A percentile compares a stretch with the other conserved stretches of the same genome.
Conservation (phyloP, 208 protist species). For the Acanthamoeba sp. region DNA sequence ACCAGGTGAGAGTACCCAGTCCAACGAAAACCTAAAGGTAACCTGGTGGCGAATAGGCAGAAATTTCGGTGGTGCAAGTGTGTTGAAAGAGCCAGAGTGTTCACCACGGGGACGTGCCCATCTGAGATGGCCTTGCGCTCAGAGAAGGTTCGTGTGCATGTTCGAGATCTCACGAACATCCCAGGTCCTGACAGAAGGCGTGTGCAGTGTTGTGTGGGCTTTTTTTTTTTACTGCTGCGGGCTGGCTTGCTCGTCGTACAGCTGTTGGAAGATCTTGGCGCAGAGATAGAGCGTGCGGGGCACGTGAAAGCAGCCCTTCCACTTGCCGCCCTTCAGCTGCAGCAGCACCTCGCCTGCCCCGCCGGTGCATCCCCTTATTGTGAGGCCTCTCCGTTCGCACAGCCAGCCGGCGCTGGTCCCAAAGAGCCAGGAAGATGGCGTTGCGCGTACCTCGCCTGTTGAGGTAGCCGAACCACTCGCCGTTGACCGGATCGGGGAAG, state of each 20-base stretch:
- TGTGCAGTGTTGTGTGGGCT: too few species aligned
- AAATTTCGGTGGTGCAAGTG: not conserved
- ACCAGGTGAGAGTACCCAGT: not conserved
- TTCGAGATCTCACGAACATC: too few species aligned
- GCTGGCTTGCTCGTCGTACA: not conserved
- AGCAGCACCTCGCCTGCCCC: slow-evolving; percentile 17
- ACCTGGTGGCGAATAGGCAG: not conserved
- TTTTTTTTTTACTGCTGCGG: too few species aligned
- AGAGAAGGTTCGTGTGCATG: too few species aligned
- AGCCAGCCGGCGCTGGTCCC: too few species aligned
- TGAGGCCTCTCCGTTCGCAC: too few species aligned
- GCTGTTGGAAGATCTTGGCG: slow-evolving; percentile 55
- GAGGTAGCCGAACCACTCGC: slow-evolving; percentile 75
- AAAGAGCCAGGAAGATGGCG: too few species aligned
- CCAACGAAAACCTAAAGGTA: not conserved
- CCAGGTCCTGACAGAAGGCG: too few species aligned
- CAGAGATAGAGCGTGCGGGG: slow-evolving; percentile 24
- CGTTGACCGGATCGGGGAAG: not conserved
- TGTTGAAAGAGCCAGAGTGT: not conserved
- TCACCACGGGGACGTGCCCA: not conserved
- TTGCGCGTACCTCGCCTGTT: slow-evolving; percentile 39
- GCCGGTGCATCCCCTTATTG: too few species aligned
- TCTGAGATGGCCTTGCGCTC: not conserved
- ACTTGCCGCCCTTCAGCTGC: slow-evolving; percentile 67
- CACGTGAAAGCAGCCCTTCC: slow-evolving; percentile 73